Base-by-base conservation (phyloP, 139 green algal genomes). In the Volvox africanus region DNA sequence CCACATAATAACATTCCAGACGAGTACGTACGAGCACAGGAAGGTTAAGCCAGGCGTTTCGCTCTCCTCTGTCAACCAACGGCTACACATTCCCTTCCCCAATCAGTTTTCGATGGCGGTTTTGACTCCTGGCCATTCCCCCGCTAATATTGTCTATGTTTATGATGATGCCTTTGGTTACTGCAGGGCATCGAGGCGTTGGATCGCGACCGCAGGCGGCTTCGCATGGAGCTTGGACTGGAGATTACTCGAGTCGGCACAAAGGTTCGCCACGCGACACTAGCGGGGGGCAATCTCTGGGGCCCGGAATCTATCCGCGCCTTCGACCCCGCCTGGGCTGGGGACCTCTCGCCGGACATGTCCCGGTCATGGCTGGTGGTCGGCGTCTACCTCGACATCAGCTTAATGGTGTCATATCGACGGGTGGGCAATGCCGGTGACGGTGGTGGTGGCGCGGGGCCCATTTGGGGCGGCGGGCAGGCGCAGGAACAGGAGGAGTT, bases 231-330 rank as follows among this genome's bases (percentile, higher is more conserved):
- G 71, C 21, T n/a, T 19, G 35, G 55, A 0, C 32, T 90, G 75
- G 35, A 44, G 86, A 33, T 90, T 55, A 36, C 13, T 22, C 14
- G 12, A 22, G 30, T 65, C 3, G 22, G 26, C n/a, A 37, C 75
- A 1, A 62, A 17, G 20, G 67, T 92, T 12, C 20, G 71, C 20
- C 21, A 84, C 21, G 50, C 68, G 26, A 12, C 30, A 26, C 18
- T 92, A 3, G 88, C 32, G 0, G 68, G 67, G 67, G 68, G 80
- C 67, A 92, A 81, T 68, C n/a, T 92, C 44, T 92, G 88, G 88
- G 80, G 79, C 20, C n/a, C 78, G 0, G 78, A 21, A 0, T 79
- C 65, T 19, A 24, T 91, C 16, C 11, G 28, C 26, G 33, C 30
- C 19, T 87, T 88, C 36, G 88, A 81, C 28, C 61, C 35, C 35